Evolutionary conservation across 805 yeast genomes (phyloP), one percentile per base, ranked within the genome.

Genomic region (Saccharomyces eubayanus): DNA sequence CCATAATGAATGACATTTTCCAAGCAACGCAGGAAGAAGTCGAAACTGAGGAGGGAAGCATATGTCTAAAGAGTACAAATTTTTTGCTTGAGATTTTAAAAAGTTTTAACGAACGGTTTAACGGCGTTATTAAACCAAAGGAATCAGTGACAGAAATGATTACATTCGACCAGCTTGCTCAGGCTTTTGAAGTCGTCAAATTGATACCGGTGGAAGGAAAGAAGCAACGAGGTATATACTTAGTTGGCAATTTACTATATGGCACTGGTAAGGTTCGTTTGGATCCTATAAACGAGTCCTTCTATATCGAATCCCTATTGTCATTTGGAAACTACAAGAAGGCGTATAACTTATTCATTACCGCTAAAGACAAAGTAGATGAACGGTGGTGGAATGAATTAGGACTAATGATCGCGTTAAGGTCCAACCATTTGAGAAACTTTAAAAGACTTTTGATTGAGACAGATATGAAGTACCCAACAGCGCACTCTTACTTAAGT

Each of bases 351-450:
- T 62, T 79, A 20, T 75, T 74, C 57, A 57, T 63, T 16, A 61
- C 74, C 1, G 66, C 74, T 52, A 61, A 66, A 48, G 63, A 56
- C 2, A 73, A 73, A 31, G 61, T 69, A 5, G 72, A 74, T 30
- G 74, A 77, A 54, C 63, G 81, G 52, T 80, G 81, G 73, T 80
- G 84, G 84, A 66, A 68, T 54, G 84, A 80, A 50, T 53, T 75
- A 27, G 80, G 82, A n/a, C 66, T 74, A 53, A 70, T 69, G 54
- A 67, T 77, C 5, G 68, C 72, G 48, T 56, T 80, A 31, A 64
- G 69, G 6, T 59, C 62, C n/a, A 66, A 66, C 14, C 62, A 70
- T 31, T 52, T 74, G 5, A 64, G 56, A 4, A 59, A 61, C n/a
- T 79, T 80, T 27, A 74, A 74, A 46, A 58, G 57, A 1, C 47